These are phyloP conservation scores for Acer negundo DNA, from an alignment of 345 rosid genomes.

Conservation along the genomic window DNA sequence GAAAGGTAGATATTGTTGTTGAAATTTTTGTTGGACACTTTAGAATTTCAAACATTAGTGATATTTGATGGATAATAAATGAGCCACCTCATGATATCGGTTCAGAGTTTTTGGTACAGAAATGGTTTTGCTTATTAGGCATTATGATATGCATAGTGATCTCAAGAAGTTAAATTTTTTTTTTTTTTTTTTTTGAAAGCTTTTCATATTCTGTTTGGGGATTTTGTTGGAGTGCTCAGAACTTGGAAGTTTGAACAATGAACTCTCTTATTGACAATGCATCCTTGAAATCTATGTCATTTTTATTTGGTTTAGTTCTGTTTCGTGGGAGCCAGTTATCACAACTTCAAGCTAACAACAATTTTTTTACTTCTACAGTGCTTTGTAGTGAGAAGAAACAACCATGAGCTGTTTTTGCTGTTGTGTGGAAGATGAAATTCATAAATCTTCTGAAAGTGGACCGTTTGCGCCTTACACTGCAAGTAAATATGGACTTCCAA, in stretches of 20 bases:
- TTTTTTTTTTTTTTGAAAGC: too few relatives aligned
- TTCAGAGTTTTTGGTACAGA: not conserved
- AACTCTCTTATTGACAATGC: not conserved
- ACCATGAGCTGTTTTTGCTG: conserved; percentile 74
- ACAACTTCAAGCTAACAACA: conserved; percentile 1
- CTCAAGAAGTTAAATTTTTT: not conserved
- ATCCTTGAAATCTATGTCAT: not conserved
- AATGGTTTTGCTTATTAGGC: not conserved
- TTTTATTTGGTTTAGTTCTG: not conserved
- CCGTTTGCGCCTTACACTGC: conserved; percentile 43
- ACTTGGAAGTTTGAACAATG: not conserved
- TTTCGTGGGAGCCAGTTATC: not conserved
- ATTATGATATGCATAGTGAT: not conserved
- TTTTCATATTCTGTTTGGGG: not conserved
- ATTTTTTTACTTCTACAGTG: not conserved
- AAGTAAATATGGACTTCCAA: conserved; percentile 30
- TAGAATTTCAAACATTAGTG: not conserved
- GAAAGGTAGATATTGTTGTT: not conserved
- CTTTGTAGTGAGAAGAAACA: conserved; percentile 24
- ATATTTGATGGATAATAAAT: not conserved
- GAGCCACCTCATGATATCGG: not conserved
- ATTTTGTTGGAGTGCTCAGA: not conserved
- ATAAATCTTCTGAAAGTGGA: conserved; percentile 55
- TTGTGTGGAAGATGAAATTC: conserved; percentile 56
- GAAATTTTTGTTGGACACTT: not conserved